Base-by-base conservation (phyloP, 2,329 filamentous ascomycete species). In the Ophiocordyceps australis region DNA sequence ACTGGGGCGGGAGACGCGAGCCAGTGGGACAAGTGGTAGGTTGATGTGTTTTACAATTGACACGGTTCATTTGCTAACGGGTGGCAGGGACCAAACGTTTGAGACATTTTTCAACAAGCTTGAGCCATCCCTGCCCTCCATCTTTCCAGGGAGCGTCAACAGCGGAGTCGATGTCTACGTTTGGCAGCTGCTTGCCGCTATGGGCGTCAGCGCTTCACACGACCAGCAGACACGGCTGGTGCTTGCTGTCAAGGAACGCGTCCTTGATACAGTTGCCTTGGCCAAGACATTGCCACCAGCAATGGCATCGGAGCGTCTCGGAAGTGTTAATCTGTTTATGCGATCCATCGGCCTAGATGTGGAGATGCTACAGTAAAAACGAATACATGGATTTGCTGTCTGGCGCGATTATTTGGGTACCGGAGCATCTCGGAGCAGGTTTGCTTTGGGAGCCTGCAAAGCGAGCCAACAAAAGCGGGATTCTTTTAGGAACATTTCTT, bases 321-420 rank as follows among this genome's bases (percentile, higher is more conserved):
- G 77, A 30, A 93, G 93, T 44, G 89, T 98, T 38, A 98, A 98
- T 47, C 57, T 98, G 29, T 98, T 98, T 51, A 94, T 98, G 85
- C 77, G 83, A 43, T 89, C 86, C 29, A 94, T 98, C 51, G 89
- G 89, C n/a, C 64, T 98, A 46, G 89, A 98, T 56, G 89, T 98
- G 26, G 89, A 94, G 39, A 53, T 75, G 26, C 50, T 72, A 32
- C 49, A 53, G 40, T 55, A 44, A 41, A 7, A n/a, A n/a, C n/a
- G n/a, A n/a, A n/a, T n/a, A n/a, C n/a, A n/a, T n/a, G n/a, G n/a
- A 23, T 23, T 8, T 16, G 5, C 7, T 23, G 22, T 10, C 13
- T 23, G 11, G 9, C 14, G 13, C 22, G 13, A 17, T 4, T 26
- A 14, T 26, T 9, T 19, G n/a, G n/a, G n/a, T n/a, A n/a, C n/a